A percentile compares a stretch with the other conserved stretches of the same genome.
Evolutionary conservation across 306 rosid species (phyloP).

Genomic region (Comarum palustre): DNA sequence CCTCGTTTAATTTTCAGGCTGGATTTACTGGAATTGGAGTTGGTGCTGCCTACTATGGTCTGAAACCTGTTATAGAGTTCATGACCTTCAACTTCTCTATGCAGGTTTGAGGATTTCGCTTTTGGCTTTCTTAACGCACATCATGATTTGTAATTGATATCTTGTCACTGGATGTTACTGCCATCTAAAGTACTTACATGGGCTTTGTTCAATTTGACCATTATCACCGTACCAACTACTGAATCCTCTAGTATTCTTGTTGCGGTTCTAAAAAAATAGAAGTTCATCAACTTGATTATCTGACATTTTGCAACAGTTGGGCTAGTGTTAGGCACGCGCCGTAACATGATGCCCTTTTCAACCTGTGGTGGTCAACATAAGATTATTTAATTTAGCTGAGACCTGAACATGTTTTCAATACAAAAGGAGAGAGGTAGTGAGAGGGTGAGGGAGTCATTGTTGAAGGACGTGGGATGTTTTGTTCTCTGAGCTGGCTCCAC

Average conservation of each 20-base stretch:
- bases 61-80: constrained; percentile 83
- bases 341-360: background rate
- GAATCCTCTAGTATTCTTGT: background rate
- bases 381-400: background rate
- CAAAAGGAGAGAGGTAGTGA: background rate
- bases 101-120: constrained; percentile 62
- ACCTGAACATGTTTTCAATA: background rate
- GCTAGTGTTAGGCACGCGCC: background rate
- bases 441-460: background rate
- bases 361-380: background rate
- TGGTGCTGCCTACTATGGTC: constrained; percentile 97
- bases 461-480: background rate
- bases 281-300: background rate
- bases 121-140: background rate
- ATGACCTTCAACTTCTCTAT: constrained; percentile 99
- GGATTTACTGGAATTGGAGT: constrained; percentile 99
- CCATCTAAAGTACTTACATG: background rate
- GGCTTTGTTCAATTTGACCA: background rate
- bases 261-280: background rate
- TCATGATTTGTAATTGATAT: background rate
- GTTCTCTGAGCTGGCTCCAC: background rate
- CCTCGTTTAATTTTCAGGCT: constrained; percentile 57
- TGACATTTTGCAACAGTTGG: background rate
- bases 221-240: background rate
- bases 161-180: background rate